Evolutionary conservation across 176 grass and related monocot genomes (phyloP).

Genomic region (Carex cristatella): DNA sequence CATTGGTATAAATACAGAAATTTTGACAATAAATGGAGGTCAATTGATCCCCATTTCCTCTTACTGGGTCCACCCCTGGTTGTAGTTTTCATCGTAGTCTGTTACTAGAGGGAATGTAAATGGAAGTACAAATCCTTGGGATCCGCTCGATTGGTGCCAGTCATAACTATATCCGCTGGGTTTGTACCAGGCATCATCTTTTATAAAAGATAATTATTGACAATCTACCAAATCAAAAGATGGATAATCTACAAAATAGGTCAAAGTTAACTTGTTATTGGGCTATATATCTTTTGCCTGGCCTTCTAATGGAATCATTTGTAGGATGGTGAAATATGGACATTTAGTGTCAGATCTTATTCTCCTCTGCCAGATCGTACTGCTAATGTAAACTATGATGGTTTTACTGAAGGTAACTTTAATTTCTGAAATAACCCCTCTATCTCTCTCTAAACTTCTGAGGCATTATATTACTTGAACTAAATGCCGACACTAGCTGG

Average conservation of each 20-base stretch:
- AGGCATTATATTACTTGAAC: not conserved
- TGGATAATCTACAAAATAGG: not conserved
- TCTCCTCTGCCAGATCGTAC: conserved; percentile 75
- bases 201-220: not conserved
- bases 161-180: not conserved
- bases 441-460: not conserved
- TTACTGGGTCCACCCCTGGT: too few species aligned
- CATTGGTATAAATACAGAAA: too few species aligned
- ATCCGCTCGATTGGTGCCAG: not conserved
- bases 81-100: not conserved
- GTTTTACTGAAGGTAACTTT: conserved; percentile 85
- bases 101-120: not conserved
- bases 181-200: not conserved
- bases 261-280: not conserved
- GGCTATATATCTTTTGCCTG: not conserved
- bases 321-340: conserved; percentile 99
- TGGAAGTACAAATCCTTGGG: not conserved
- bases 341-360: conserved; percentile 91
- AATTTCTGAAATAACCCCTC: conserved; percentile 19
- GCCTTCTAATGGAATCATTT: not conserved
- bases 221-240: not conserved
- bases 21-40: too few species aligned
- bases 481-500: not conserved
- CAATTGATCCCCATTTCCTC: too few species aligned
- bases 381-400: conserved; percentile 87